Evolutionary conservation across 2,329 filamentous ascomycete species (phyloP).

Genomic region (Coniosporium tulheliwenetii): DNA sequence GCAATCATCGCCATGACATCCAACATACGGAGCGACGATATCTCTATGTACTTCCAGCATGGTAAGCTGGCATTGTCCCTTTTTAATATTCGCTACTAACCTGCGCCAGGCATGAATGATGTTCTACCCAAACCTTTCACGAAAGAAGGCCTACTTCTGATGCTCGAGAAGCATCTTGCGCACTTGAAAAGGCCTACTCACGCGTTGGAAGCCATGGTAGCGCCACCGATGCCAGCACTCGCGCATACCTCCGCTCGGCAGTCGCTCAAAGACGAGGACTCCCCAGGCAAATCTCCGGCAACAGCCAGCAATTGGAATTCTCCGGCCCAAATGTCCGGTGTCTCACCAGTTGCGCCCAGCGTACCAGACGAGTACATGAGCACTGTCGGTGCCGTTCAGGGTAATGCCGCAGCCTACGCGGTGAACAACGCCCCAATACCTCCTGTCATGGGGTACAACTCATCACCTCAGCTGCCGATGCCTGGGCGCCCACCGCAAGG

Average conservation of each 20-base stretch:
- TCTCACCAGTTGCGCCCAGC: slow-evolving; percentile 36
- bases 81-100: slow-evolving; percentile 1
- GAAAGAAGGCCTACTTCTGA: slow-evolving; percentile 58
- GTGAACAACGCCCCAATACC: slow-evolving; percentile 9
- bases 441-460: slow-evolving; percentile 19
- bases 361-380: slow-evolving; percentile 30
- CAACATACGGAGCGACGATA: slow-evolving; percentile 91
- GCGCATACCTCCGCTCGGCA: slow-evolving; percentile 36
- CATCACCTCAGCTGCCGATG: slow-evolving; percentile 22
- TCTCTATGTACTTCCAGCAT: slow-evolving; percentile 92
- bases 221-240: slow-evolving; percentile 26
- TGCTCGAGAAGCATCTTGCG: slow-evolving; percentile 79
- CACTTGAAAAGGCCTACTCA: slow-evolving; percentile 51
- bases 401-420: slow-evolving; percentile 20
- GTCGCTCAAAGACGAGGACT: slow-evolving; percentile 47
- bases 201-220: slow-evolving; percentile 29
- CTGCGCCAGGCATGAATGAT: slow-evolving; percentile 73
- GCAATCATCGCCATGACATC: slow-evolving; percentile 98
- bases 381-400: slow-evolving; percentile 18
- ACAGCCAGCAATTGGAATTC: slow-evolving; percentile 49
- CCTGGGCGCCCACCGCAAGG: slow-evolving; percentile 12
- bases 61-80: slow-evolving; percentile 39
- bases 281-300: slow-evolving; percentile 45
- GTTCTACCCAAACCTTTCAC: slow-evolving; percentile 96
- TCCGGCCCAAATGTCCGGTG: slow-evolving; percentile 40